These are phyloP conservation scores for Saccharomycopsis sp. DNA, from an alignment of 805 yeast genomes.

Conservation along the genomic window DNA sequence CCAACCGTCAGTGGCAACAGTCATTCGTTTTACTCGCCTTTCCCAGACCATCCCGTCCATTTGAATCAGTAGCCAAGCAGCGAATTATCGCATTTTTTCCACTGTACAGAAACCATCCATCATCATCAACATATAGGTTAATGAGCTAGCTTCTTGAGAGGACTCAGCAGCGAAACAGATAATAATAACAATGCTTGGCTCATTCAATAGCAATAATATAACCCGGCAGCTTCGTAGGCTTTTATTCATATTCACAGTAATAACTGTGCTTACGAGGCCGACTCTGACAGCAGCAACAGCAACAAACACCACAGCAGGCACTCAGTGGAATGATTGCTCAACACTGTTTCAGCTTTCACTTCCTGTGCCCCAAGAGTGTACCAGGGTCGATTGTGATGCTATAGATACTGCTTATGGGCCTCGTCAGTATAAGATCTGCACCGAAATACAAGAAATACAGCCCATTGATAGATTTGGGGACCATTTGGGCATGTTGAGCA, in stretches of 20 bases:
- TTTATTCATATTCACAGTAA: neutral
- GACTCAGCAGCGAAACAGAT: no score
- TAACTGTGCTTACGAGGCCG: neutral
- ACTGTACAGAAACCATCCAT: neutral
- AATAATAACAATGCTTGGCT: neutral
- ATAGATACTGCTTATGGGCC: neutral
- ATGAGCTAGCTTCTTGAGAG: no score
- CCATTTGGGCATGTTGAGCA: neutral
- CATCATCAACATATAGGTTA: no score
- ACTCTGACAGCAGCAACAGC: neutral
- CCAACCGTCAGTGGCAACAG: no score
- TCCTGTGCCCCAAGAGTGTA: neutral
- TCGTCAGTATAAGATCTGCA: neutral
- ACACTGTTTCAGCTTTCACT: neutral
- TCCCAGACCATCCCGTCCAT: no score
- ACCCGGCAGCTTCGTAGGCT: neutral
- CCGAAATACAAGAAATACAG: neutral
- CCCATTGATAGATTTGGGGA: neutral
- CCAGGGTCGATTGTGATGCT: neutral
- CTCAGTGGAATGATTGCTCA: neutral
- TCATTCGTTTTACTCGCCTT: neutral
- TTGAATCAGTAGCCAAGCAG: neutral
- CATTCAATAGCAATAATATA: neutral
- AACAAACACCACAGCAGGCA: neutral
- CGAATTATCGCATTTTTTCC: neutral